Percentiles rank a stretch among this genome's conserved stretches.
Conservation (phyloP, 148 eudicot species). For the Rhododendron mucronatum region DNA sequence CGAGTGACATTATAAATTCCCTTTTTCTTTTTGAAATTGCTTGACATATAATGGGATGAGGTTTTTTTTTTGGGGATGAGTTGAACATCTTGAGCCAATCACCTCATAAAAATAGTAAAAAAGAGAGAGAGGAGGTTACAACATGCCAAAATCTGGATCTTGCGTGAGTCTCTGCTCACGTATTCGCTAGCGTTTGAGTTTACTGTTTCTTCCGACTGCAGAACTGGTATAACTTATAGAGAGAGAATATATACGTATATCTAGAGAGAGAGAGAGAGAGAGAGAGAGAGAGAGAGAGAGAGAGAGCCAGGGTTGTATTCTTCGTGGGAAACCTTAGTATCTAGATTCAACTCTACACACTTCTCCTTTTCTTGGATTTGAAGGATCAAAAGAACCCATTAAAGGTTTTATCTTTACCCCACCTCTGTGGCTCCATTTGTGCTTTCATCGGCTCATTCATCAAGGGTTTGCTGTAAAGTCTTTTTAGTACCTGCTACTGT, state of each 20-base stretch:
- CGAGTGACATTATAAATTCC: too few relatives aligned
- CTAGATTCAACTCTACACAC: not conserved
- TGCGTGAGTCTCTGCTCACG: not conserved
- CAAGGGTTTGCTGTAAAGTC: not conserved
- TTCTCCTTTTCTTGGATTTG: not conserved
- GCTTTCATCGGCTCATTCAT: not conserved
- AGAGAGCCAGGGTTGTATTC: not conserved
- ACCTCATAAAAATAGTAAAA: not conserved
- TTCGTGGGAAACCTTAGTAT: not conserved
- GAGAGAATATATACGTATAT: not conserved
- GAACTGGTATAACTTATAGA: not conserved
- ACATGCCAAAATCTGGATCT: not conserved
- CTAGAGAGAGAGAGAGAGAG: not conserved
- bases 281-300: not conserved
- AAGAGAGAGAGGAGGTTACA: not conserved
- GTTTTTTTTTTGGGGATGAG: not conserved
- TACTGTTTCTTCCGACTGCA: not conserved
- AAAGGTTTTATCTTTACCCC: not conserved
- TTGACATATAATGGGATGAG: too few relatives aligned
- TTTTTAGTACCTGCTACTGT: not conserved
- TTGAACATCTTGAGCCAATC: not conserved
- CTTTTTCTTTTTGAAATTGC: too few relatives aligned
- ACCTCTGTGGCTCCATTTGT: not conserved
- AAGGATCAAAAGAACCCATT: constrained; percentile 4
- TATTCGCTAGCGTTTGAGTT: not conserved